These are phyloP conservation scores for Penicillium sp. DNA, from an alignment of 2,329 filamentous ascomycete genomes.

Conservation along the genomic window DNA sequence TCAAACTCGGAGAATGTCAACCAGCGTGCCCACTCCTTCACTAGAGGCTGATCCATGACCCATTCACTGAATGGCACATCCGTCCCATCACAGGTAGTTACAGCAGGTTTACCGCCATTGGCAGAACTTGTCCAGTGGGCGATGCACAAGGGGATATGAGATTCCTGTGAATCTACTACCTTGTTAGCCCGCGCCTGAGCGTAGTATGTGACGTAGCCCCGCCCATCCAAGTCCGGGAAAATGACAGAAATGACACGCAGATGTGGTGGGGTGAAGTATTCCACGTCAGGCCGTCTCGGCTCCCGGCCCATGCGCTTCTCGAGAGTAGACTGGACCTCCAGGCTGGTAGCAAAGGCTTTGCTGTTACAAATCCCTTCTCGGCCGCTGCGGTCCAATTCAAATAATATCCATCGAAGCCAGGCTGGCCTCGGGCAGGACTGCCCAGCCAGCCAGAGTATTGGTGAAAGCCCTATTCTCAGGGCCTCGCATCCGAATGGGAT, in stretches of 20 bases:
- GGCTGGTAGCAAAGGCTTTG: constrained; percentile 6
- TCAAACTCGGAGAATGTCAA: constrained; percentile 7
- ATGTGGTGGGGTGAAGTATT: not conserved
- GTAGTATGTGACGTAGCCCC: constrained; percentile 6
- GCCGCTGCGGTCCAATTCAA: constrained; percentile 1
- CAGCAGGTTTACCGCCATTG: not conserved
- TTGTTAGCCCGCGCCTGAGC: not conserved
- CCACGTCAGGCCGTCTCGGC: not conserved
- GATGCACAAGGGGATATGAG: not conserved
- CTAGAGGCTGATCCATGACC: constrained; percentile 6
- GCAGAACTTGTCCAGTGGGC: constrained; percentile 1
- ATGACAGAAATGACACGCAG: constrained; percentile 2
- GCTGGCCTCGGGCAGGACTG: constrained; percentile 6
- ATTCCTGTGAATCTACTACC: not conserved
- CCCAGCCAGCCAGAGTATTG: constrained; percentile 9
- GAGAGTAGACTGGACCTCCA: constrained; percentile 4
- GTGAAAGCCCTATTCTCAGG: constrained; percentile 6
- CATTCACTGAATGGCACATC: constrained; percentile 3
- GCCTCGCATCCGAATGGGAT: constrained; percentile 3
- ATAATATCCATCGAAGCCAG: constrained; percentile 10
- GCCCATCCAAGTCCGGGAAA: constrained; percentile 7
- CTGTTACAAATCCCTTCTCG: constrained; percentile 6
- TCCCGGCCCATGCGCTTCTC: constrained; percentile 1
- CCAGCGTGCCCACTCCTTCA: constrained; percentile 7
- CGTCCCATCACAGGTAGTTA: constrained; percentile 1